Evolutionary conservation across 202 grass and related monocot genomes (phyloP).

Genomic region (Hordeum pubiflorum): DNA sequence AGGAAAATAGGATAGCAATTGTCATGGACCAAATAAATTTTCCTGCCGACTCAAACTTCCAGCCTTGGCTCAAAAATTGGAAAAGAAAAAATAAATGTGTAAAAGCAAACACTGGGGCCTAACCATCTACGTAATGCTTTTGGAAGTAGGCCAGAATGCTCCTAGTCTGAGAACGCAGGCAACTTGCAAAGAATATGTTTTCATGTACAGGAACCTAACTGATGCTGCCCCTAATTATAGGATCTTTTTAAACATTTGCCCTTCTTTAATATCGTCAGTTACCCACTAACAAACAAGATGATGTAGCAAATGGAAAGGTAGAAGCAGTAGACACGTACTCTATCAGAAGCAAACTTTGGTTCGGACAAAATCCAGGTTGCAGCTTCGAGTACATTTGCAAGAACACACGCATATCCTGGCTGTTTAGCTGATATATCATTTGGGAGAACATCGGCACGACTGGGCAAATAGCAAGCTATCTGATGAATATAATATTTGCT

Average conservation of each 20-base stretch:
- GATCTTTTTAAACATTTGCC: neutral
- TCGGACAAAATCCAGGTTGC: conserved; percentile 75
- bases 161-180: neutral
- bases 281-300: neutral
- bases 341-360: conserved; percentile 59
- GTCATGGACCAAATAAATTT: neutral
- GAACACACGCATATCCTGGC: conserved; percentile 93
- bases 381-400: conserved; percentile 97
- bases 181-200: neutral
- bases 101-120: neutral
- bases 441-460: conserved; percentile 45
- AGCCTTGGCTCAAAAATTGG: neutral
- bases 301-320: conserved; percentile 19
- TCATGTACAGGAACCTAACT: neutral
- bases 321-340: conserved; percentile 42
- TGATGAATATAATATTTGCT: conserved; percentile 78
- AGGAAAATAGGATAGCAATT: neutral
- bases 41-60: neutral
- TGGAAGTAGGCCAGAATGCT: neutral
- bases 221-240: neutral
- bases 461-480: conserved; percentile 55
- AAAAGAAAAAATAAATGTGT: neutral
- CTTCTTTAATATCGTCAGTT: neutral
- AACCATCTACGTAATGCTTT: neutral
- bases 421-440: conserved; percentile 50